Base-by-base conservation (phyloP, 2,329 filamentous ascomycete species). In the Pyricularia grisea region DNA sequence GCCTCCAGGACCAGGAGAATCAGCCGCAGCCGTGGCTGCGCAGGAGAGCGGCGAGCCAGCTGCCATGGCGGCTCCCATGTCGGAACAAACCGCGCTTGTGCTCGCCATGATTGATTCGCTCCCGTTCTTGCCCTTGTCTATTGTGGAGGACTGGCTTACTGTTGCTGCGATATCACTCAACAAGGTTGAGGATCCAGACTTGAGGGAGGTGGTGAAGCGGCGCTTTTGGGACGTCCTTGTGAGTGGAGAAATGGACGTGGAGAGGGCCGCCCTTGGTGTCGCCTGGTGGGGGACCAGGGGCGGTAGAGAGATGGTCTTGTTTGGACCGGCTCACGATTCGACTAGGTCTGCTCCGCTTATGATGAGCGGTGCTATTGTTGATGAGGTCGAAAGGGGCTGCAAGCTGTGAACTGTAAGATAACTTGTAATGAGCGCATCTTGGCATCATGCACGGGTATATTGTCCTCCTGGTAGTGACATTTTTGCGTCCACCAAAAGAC, bases 191-290 rank as follows among this genome's bases (percentile, higher is more conserved):
- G 88, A 93, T 71, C 78, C 82, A 0, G 77, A 74, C 4, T 87
- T 94, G 81, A 84, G 88, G 63, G 84, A 88, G 65, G 81, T 83
- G 2, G 92, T 89, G 55, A 88, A 89, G 75, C 84, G 88, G 71
- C 83, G 93, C 67, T 91, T 96, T 77, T 93, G 92, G 89, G 89
- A 95, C 70, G 85, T 93, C 2, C 79, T 97, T 11, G 89, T 89
- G 60, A 89, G 86, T 73, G 93, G 93, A 3, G 93, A 97, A 80
- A 91, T 97, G 88, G 93, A 97, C 78, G 90, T 96, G 28, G 92
- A 96, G 76, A 85, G 93, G 70, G 90, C 92, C 7, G 87, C 90
- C 60, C 84, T 91, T 36, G 93, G 90, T 66, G 91, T 97, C 23
- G 87, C 88, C 2, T 97, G 94, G 94, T 97, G 94, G 94, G 91